Base-by-base conservation (phyloP, 2,329 filamentous ascomycete genomes). In the Phaeosphaeriaceae sp. region DNA sequence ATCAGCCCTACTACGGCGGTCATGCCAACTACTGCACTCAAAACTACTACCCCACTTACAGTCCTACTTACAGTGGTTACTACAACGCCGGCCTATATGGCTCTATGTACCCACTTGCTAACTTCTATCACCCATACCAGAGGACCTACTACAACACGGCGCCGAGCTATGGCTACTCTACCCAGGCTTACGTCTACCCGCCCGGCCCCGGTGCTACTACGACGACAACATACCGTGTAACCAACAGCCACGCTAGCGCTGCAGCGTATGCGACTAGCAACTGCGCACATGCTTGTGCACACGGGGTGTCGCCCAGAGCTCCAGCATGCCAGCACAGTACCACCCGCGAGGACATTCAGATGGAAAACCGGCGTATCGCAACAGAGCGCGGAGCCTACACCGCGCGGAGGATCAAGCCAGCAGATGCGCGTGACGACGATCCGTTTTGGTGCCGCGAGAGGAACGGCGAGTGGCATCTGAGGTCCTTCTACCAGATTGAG, bases 381-480 rank as follows among this genome's bases (percentile, higher is more conserved):
- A 68, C 64, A 4, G 56, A 64, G 48, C 61, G 66, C 15, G 71
- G 70, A 2, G 63, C 66, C 1, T 72, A 72, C 42, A 58, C 61
- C 23, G 48, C 67, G 1, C 45, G 64, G 2, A 54, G 52, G 15
- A 72, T 73, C 48, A 60, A 66, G 51, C 71, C 71, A 1, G 65
- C 65, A 2, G 66, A 71, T 48, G 66, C 67, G 2, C 58, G 54
- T 15, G 58, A 64, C 26, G 68, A 72, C 34, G 67, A 72, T 42
- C 59, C 63, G 3, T 74, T 74, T 46, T 74, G 71, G 71, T 70
- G 67, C 52, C 59, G 56, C n/a, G 72, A 75, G 53, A 46, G 61
- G 17, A 70, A 71, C 42, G 72, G 72, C 34, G 62, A 67, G 45
- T 71, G 68, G 66, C 66, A 71, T 47, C 51, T 73, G 17, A 56